A percentile compares a stretch with the other conserved stretches of the same genome.
Evolutionary conservation across 352 stramenopile species (phyloP).

Genomic region (Vaucheria bursata): DNA sequence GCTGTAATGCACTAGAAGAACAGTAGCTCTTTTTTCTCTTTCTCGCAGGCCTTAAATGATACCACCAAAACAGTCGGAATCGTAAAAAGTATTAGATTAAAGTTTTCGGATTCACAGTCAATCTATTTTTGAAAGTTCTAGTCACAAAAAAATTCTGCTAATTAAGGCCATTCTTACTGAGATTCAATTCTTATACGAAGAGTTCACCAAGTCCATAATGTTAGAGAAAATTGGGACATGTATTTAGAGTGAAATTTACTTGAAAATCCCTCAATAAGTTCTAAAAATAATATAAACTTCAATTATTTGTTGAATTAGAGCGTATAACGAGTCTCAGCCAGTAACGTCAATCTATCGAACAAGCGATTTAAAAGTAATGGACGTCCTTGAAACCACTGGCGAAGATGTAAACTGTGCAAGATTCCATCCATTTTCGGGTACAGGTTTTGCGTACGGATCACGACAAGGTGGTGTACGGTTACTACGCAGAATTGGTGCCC

Average conservation of each 20-base stretch:
- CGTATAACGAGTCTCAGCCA: background rate
- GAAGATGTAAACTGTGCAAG: conserved; percentile 97
- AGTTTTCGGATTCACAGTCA: no score
- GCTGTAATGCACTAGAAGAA: no score
- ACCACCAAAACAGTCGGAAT: no score
- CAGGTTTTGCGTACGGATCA: conserved; percentile 94
- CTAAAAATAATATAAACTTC: background rate
- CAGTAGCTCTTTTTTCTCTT: no score
- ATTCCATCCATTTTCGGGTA: conserved; percentile 89
- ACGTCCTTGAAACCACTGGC: conserved; percentile 50
- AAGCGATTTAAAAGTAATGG: conserved; percentile 9
- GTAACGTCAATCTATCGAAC: conserved; percentile 32
- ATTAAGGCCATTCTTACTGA: no score
- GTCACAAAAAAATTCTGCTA: no score
- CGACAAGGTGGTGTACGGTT: conserved; percentile 88
- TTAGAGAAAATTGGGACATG: background rate
- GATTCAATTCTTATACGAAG: no score
- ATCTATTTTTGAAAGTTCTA: no score
- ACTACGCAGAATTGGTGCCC: background rate
- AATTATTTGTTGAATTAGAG: background rate
- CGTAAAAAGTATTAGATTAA: no score
- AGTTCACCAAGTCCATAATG: background rate
- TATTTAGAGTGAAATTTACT: background rate
- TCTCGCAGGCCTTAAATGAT: no score
- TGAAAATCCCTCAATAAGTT: background rate